A percentile compares a stretch with the other conserved stretches of the same genome.
phyloP scores from a whole-genome alignment of 169 alveolate species.

The Plasmodium knowlesi region DNA sequence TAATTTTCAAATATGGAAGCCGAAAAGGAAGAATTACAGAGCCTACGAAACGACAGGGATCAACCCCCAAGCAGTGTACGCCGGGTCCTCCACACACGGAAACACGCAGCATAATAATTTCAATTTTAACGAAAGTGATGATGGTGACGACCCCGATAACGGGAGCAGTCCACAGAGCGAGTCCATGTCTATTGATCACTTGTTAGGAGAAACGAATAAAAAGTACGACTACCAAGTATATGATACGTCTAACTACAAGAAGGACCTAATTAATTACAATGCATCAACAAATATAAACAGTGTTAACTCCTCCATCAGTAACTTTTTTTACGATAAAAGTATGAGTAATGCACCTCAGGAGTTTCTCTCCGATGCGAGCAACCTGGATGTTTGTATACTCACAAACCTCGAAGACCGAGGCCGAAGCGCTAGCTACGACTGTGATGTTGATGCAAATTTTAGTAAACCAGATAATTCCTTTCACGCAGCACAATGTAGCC shows the following conservation, averaged over 20 bases:
- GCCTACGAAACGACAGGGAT: not conserved
- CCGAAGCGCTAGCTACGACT: not conserved
- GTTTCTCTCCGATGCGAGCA: slow-evolving; percentile 19
- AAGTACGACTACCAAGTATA: slow-evolving; percentile 12
- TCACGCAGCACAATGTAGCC: not conserved
- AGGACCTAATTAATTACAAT: slow-evolving; percentile 21
- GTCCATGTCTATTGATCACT: slow-evolving; percentile 28
- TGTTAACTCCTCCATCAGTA: slow-evolving; percentile 16
- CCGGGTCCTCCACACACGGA: not conserved
- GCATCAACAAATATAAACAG: not conserved
- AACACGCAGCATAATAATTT: not conserved
- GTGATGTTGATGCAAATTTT: not conserved
- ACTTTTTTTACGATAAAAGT: slow-evolving; percentile 28
- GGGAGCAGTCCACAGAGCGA: slow-evolving; percentile 34
- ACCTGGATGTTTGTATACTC: slow-evolving; percentile 45
- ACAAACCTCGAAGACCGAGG: slow-evolving; percentile 7
- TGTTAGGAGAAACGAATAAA: slow-evolving; percentile 47
- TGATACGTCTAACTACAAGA: slow-evolving; percentile 55
- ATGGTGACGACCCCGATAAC: not conserved
- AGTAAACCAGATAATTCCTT: not conserved
- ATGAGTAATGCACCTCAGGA: slow-evolving; percentile 8
- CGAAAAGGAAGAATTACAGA: slow-evolving; percentile 27
- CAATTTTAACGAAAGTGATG: slow-evolving; percentile 53
- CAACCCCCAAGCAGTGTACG: not conserved
- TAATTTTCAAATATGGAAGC: slow-evolving; percentile 68